Percentiles rank a stretch among this genome's conserved stretches.
These are phyloP conservation scores for Citrus hindsii DNA, from an alignment of 345 rosid genomes.

Conservation along the genomic window DNA sequence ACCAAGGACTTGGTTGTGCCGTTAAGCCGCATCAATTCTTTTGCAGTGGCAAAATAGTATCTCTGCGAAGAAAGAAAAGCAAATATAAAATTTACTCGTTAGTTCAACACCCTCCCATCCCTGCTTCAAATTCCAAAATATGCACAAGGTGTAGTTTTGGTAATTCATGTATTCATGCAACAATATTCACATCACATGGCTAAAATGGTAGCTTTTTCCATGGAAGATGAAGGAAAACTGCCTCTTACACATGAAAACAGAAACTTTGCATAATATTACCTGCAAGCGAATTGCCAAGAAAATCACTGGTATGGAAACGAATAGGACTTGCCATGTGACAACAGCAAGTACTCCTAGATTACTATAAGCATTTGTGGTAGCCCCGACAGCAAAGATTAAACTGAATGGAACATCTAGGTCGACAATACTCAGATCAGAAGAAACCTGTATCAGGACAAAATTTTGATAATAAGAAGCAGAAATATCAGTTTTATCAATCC, in stretches of 20 bases:
- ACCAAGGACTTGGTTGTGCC: slow-evolving; percentile 90
- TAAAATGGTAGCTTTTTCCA: not conserved
- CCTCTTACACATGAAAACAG: not conserved
- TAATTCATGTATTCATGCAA: not conserved
- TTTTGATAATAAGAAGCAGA: not conserved
- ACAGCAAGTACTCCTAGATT: slow-evolving; percentile 81
- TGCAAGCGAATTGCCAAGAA: slow-evolving; percentile 67
- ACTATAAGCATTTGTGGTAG: slow-evolving; percentile 53
- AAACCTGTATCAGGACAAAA: slow-evolving; percentile 36
- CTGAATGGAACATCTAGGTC: slow-evolving; percentile 85
- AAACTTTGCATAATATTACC: slow-evolving; percentile 33
- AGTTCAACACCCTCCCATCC: not conserved
- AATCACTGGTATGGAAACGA: slow-evolving; percentile 70
- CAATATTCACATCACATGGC: not conserved
- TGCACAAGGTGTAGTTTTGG: not conserved
- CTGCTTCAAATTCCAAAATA: not conserved
- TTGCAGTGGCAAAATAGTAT: slow-evolving; percentile 77
- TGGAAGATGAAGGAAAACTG: not conserved
- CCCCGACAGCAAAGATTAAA: slow-evolving; percentile 58
- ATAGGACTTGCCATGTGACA: slow-evolving; percentile 90
- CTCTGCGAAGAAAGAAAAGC: slow-evolving; percentile 33
- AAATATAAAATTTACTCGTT: not conserved
- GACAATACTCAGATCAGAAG: slow-evolving; percentile 84
- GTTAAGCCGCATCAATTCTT: slow-evolving; percentile 86
- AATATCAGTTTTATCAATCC: not conserved